phyloP scores from a whole-genome alignment of 805 yeast genomes.

The Kodamaea neixiangensis region DNA sequence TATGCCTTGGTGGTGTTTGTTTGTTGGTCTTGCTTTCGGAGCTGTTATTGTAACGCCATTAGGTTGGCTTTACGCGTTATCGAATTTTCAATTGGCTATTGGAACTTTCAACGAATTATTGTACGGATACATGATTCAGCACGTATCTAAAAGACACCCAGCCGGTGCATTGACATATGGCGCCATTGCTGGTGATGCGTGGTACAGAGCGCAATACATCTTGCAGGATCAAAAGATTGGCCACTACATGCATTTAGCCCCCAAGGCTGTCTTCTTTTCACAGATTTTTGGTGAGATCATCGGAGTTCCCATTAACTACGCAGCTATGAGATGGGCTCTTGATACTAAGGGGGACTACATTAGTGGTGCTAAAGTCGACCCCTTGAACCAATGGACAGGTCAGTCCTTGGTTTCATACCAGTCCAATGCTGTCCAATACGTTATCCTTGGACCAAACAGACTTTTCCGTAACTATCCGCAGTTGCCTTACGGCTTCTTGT shows the following conservation, averaged over 20 bases:
- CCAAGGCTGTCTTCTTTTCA: constrained; percentile 23
- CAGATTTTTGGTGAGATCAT: constrained; percentile 26
- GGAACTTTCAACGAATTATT: constrained; percentile 28
- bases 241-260: constrained; percentile 27
- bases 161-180: constrained; percentile 28
- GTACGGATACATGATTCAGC: constrained; percentile 21
- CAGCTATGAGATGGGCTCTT: constrained; percentile 25
- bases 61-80: constrained; percentile 27
- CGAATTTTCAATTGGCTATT: constrained; percentile 27
- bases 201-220: constrained; percentile 28
- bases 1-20: constrained; percentile 22
- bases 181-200: constrained; percentile 27
- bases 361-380: constrained; percentile 20
- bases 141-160: constrained; percentile 18
- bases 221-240: constrained; percentile 28
- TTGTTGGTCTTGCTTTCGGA: constrained; percentile 24
- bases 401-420: constrained; percentile 23
- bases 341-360: constrained; percentile 21
- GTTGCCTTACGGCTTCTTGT: constrained; percentile 25
- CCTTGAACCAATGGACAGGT: constrained; percentile 29
- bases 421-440: constrained; percentile 27
- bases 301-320: constrained; percentile 28
- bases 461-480: constrained; percentile 23
- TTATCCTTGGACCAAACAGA: constrained; percentile 24
- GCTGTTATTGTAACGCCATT: constrained; percentile 26